Base-by-base conservation (phyloP, 108 stramenopile genomes). In the Nannochloropsis granulata region DNA sequence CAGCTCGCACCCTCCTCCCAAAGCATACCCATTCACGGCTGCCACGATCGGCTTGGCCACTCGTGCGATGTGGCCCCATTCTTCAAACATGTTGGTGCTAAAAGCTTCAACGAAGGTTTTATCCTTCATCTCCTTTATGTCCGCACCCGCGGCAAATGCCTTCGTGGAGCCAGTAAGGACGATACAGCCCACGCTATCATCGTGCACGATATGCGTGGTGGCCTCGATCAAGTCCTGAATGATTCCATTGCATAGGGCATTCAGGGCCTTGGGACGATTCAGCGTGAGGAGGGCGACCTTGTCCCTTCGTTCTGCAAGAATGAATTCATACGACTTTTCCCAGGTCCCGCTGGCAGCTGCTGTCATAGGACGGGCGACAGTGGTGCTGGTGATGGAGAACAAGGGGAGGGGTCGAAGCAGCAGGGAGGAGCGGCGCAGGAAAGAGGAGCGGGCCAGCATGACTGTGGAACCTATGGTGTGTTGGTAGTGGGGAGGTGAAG, bases 1-100 rank as follows among this genome's bases (percentile, higher is more conserved):
- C 34, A 99, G 90, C 90, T 99, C 98, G 84, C 97, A 98, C 21
- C 98, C 98, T 43, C 98, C 98, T 26, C 98, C 98, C 26, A 99
- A 90, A 23, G 96, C 96, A 89, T 94, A 98, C 23, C 98, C 98
- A 88, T 97, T 96, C 25, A 99, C 96, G 34, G 98, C 97, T 12
- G 97, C 98, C 44, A 92, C 91, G 21, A 87, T 87, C 8, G 98
- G 98, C 82, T 95, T 96, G 21, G 88, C 85, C 25, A 93, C 82
- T 82, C 91, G 88, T 25, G 93, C 91, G 14, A 99, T 85, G 24
- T 95, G 85, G 23, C 92, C 92, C 97, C 97, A 99, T 71, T 94
- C 90, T 8, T 94, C 85, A 87, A 99, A 98, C 95, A 96, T 95
- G 89, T 99, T 95, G 88, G 91, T 25, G 13, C 88, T 89, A 90